Conservation (phyloP, 495 filamentous ascomycete species). For the Chaetomium tenue region DNA sequence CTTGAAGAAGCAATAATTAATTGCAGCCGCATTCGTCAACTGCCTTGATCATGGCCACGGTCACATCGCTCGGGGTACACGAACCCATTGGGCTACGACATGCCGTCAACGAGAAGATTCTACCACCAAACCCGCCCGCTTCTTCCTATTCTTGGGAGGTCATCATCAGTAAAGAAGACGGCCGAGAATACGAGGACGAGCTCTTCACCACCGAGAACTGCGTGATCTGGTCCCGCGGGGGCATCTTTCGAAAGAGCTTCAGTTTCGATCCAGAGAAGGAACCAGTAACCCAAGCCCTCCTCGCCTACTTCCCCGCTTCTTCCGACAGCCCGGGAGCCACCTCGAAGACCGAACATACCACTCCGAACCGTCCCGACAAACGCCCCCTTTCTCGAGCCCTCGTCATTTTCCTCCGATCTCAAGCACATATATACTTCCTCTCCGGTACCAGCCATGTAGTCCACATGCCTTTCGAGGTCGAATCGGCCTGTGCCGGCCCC, state of each 20-base stretch:
- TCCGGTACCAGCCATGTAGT: slow-evolving; percentile 83
- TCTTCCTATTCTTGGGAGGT: slow-evolving; percentile 72
- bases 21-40: slow-evolving; percentile 7
- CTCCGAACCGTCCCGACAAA: slow-evolving; percentile 23
- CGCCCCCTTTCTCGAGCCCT: slow-evolving; percentile 61
- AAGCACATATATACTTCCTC: slow-evolving; percentile 92
- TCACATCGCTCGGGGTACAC: slow-evolving; percentile 84
- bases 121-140: slow-evolving; percentile 64
- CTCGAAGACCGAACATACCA: neutral
- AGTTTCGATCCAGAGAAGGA: slow-evolving; percentile 84
- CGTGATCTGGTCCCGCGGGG: slow-evolving; percentile 89
- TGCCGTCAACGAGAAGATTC: slow-evolving; percentile 75
- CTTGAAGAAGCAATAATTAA: neutral
- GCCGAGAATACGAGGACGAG: slow-evolving; percentile 67
- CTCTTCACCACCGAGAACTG: slow-evolving; percentile 76
- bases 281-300: slow-evolving; percentile 73
- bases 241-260: slow-evolving; percentile 82
- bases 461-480: slow-evolving; percentile 91
- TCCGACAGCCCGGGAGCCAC: slow-evolving; percentile 38
- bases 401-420: slow-evolving; percentile 87
- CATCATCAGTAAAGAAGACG: slow-evolving; percentile 45
- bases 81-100: slow-evolving; percentile 78
- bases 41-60: slow-evolving; percentile 66
- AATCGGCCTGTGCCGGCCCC: slow-evolving; percentile 78
- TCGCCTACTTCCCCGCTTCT: slow-evolving; percentile 72